These are phyloP conservation scores for Chondrostereum purpureum DNA, from an alignment of 1,284 basidiomycete genomes.

Conservation along the genomic window DNA sequence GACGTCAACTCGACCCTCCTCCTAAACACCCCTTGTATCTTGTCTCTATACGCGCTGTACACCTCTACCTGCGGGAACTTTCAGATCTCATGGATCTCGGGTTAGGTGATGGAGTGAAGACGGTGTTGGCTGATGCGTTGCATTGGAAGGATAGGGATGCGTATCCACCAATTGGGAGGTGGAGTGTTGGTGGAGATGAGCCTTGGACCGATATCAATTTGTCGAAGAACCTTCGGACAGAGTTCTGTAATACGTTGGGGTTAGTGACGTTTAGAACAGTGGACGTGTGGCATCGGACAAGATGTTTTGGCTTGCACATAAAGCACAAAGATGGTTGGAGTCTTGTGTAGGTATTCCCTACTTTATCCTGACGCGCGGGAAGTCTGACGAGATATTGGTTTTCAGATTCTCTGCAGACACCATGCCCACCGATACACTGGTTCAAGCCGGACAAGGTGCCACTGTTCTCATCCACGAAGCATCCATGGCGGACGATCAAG, in stretches of 20 bases:
- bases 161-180: constrained; percentile 33
- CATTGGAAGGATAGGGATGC: constrained; percentile 36
- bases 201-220: constrained; percentile 34
- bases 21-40: constrained; percentile 63
- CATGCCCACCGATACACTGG: constrained; percentile 65
- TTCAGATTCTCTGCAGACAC: constrained; percentile 84
- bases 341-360: constrained; percentile 63
- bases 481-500: constrained; percentile 77
- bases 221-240: constrained; percentile 28
- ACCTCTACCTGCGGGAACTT: constrained; percentile 62
- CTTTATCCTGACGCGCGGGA: too few relatives aligned
- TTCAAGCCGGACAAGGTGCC: constrained; percentile 59
- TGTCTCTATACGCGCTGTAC: constrained; percentile 49
- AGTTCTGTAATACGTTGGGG: constrained; percentile 46
- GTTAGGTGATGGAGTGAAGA: constrained; percentile 47
- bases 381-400: too few relatives aligned
- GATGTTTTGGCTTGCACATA: constrained; percentile 68
- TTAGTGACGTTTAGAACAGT: constrained; percentile 56
- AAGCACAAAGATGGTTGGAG: constrained; percentile 74
- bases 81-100: constrained; percentile 64
- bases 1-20: constrained; percentile 59
- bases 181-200: constrained; percentile 34
- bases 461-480: constrained; percentile 93
- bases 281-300: constrained; percentile 67
- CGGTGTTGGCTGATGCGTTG: constrained; percentile 49